Evolutionary conservation across 2,329 filamentous ascomycete genomes (phyloP).

Genomic region (Pseudogymnoascus sp.): DNA sequence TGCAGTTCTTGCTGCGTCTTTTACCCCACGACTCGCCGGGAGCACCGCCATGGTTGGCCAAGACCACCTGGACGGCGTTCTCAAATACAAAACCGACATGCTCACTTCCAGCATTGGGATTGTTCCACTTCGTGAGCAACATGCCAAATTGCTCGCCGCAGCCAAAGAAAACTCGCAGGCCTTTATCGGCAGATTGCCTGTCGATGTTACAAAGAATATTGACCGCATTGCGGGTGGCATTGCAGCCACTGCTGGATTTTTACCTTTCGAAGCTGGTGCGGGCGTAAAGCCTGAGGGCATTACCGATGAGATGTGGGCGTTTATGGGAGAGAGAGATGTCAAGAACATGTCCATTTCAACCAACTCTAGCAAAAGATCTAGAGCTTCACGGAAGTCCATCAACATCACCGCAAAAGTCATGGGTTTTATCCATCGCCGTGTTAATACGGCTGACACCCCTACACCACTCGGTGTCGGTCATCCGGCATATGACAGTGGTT

Average conservation of each 20-base stretch:
- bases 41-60: neutral
- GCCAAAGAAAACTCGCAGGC: neutral
- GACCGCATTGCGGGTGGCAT: neutral
- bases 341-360: neutral
- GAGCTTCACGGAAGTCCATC: neutral
- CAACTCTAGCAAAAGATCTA: neutral
- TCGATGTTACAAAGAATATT: neutral
- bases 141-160: neutral
- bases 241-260: neutral
- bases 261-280: neutral
- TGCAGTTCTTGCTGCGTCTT: neutral
- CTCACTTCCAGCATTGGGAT: neutral
- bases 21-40: neutral
- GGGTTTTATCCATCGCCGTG: slow-evolving; percentile 1
- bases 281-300: neutral
- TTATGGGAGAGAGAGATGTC: neutral
- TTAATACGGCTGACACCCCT: neutral
- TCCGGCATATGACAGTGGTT: neutral
- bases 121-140: neutral
- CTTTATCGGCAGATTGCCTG: neutral
- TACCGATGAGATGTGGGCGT: neutral
- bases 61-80: neutral
- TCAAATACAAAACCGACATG: neutral
- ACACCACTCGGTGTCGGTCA: neutral
- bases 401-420: neutral